Evolutionary conservation across 306 rosid species (phyloP), one percentile per base, ranked within the genome.

Genomic region (Sophora flavescens): DNA sequence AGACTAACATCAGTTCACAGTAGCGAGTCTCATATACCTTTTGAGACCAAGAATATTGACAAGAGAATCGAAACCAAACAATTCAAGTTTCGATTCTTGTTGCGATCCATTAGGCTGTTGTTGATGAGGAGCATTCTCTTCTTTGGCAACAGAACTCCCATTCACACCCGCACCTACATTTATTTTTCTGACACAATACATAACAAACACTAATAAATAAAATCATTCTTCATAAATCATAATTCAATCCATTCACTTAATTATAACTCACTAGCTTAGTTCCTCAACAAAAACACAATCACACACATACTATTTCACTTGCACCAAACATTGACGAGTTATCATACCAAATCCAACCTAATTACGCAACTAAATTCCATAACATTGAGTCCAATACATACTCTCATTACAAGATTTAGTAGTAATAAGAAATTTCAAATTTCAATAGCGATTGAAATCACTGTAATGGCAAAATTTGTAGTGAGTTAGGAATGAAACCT

Each of bases 51-150:
- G 98, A 89, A 96, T 96, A 79, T 92, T 96, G 78, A 96, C 99
- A 60, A 96, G 99, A 74, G 99, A 96, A 89, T 95, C 99, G 82
- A 96, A 96, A 79, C 99, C 99, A 42, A 96, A 96, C 76, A 96
- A 77, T 76, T 96, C 99, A 79, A 96, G 80, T 74, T 88, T 96
- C 28, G 99, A 96, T 36, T 96, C 99, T 77, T 81, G 89, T 66
- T 82, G 96, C 30, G 93, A 78, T 64, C 98, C 93, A 53, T 87
- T 86, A 62, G 86, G 85, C 63, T 85, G 89, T 48, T 63, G 70
- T 70, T 70, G 81, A 82, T 18, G 72, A 48, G 87, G 41, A 87
- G 82, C 61, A 65, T 63, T 41, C 63, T 87, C 91, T 68, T 84
- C 96, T 30, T 71, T 70, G 30, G 32, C 78, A 74, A 70, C 86